These are phyloP conservation scores for Yamadazyma laniorum DNA, from an alignment of 805 yeast genomes.

Conservation along the genomic window DNA sequence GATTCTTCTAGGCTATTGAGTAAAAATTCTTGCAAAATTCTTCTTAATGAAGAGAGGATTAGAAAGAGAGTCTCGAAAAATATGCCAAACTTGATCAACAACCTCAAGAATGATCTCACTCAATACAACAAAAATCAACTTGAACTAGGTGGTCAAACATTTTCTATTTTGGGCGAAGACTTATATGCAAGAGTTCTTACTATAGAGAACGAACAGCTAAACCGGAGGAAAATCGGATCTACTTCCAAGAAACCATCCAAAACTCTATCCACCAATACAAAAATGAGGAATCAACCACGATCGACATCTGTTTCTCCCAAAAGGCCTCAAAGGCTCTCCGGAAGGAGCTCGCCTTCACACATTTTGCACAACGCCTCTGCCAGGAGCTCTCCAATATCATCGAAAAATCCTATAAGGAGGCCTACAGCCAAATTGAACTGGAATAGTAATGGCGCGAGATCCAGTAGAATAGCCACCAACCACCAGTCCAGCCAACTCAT, in stretches of 20 bases:
- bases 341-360: background rate
- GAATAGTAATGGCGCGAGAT: background rate
- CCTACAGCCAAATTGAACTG: constrained; percentile 3
- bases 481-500: constrained; percentile 4
- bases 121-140: constrained; percentile 44
- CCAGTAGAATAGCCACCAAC: background rate
- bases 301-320: constrained; percentile 2
- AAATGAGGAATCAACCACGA: background rate
- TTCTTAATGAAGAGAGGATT: constrained; percentile 75
- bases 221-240: background rate
- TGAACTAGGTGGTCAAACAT: constrained; percentile 14
- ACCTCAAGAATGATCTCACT: constrained; percentile 46
- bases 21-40: constrained; percentile 73
- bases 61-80: constrained; percentile 65
- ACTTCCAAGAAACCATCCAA: background rate
- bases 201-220: constrained; percentile 27
- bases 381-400: constrained; percentile 9
- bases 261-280: background rate
- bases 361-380: background rate
- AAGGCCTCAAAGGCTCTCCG: background rate
- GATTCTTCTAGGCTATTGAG: constrained; percentile 78
- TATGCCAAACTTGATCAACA: constrained; percentile 61
- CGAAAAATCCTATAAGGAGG: constrained; percentile 4
- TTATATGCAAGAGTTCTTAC: constrained; percentile 38
- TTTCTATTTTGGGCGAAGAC: constrained; percentile 48